phyloP scores from a whole-genome alignment of 371 early-diverging fungal species.

The Apophysomyces ossiformis region DNA sequence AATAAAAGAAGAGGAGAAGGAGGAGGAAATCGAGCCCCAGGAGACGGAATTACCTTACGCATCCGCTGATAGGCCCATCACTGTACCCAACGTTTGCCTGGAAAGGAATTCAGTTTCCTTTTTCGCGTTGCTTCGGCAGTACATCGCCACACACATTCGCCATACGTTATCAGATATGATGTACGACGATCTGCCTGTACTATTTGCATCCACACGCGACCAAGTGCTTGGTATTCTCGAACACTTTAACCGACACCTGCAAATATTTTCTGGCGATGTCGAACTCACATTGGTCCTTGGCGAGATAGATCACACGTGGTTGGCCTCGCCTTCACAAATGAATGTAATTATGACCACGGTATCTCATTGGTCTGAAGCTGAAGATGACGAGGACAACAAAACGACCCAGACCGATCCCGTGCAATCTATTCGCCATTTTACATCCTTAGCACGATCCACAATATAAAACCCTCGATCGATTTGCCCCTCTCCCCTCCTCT shows the following conservation, averaged over 20 bases:
- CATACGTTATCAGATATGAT: constrained; percentile 22
- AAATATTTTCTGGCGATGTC: constrained; percentile 11
- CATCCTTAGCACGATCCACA: constrained; percentile 19
- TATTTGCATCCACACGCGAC: constrained; percentile 18
- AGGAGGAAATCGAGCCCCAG: background rate
- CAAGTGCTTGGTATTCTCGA: constrained; percentile 21
- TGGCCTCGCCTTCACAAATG: constrained; percentile 11
- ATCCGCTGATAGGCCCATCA: background rate
- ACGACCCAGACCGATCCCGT: constrained; percentile 7
- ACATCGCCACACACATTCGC: constrained; percentile 21
- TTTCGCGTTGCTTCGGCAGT: constrained; percentile 20
- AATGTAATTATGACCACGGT: constrained; percentile 19
- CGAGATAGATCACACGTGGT: constrained; percentile 5
- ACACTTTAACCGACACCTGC: constrained; percentile 21
- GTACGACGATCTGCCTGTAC: constrained; percentile 19
- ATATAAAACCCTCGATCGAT: background rate
- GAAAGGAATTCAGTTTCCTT: constrained; percentile 19
- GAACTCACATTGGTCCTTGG: constrained; percentile 12
- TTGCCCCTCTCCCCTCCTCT: too few relatives aligned
- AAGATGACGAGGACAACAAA: constrained; percentile 4
- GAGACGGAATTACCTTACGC: background rate
- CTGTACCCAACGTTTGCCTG: constrained; percentile 18
- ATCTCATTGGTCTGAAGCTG: constrained; percentile 4
- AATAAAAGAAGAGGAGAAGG: background rate
- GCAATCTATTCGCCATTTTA: constrained; percentile 20